These are phyloP conservation scores for Cicer chorassanicum DNA, from an alignment of 306 rosid species.

Conservation along the genomic window DNA sequence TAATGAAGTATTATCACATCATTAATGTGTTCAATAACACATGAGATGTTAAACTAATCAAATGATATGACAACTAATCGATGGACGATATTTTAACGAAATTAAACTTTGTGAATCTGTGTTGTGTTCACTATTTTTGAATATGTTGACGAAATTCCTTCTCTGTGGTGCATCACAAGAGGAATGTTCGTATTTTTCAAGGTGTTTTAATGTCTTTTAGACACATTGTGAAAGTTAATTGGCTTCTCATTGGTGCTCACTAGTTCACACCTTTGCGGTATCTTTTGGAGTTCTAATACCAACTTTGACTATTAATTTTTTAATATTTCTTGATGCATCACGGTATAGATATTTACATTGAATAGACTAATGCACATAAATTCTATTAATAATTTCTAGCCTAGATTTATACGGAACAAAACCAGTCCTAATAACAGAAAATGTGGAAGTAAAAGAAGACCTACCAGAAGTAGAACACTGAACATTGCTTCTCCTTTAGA, in stretches of 20 bases:
- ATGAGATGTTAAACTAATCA: neutral
- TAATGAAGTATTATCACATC: neutral
- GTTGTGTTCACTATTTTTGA: no score
- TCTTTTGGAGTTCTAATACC: no score
- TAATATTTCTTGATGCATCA: neutral
- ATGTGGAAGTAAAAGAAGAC: conserved; percentile 33
- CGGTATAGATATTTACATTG: neutral
- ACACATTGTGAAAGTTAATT: no score
- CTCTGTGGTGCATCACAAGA: no score
- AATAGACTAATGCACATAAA: neutral
- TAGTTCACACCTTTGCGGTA: no score
- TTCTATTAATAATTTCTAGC: neutral
- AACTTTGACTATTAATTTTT: neutral
- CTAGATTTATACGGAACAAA: conserved; percentile 5
- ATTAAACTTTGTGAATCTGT: no score
- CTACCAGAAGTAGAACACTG: conserved; percentile 54
- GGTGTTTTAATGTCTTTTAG: no score
- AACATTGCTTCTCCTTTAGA: conserved; percentile 57
- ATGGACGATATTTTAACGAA: no score
- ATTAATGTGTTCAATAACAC: neutral
- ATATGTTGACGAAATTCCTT: no score
- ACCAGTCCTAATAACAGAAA: neutral
- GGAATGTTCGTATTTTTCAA: no score
- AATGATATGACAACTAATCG: no score
- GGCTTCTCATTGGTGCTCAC: no score